phyloP scores from a whole-genome alignment of 2,329 filamentous ascomycete genomes.

The Biscogniauxia marginata region DNA sequence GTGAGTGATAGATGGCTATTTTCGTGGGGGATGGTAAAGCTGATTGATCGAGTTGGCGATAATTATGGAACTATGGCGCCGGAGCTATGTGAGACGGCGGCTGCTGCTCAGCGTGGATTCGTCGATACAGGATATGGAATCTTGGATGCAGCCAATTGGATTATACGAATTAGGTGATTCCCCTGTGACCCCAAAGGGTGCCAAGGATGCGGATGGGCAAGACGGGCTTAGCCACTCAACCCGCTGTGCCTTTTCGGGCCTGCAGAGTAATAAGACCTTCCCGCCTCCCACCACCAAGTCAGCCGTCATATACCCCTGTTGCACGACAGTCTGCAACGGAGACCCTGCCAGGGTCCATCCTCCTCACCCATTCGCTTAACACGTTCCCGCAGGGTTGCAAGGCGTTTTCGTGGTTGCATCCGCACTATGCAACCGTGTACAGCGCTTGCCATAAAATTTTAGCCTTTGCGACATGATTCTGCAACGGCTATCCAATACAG shows the following conservation, averaged over 20 bases:
- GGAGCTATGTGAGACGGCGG: slow-evolving; percentile 21
- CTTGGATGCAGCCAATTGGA: slow-evolving; percentile 25
- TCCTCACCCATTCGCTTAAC: neutral
- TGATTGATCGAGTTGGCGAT: slow-evolving; percentile 20
- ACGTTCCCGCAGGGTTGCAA: neutral
- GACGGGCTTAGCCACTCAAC: neutral
- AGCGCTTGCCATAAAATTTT: neutral
- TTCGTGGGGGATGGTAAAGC: slow-evolving; percentile 16
- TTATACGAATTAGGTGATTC: slow-evolving; percentile 17
- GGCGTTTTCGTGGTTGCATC: neutral
- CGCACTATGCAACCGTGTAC: neutral
- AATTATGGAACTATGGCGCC: slow-evolving; percentile 24
- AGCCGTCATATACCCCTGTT: neutral
- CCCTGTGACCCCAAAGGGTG: neutral
- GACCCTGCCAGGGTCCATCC: neutral
- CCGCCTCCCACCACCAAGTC: neutral
- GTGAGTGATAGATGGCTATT: slow-evolving; percentile 8
- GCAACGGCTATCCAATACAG: neutral
- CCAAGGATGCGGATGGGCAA: neutral
- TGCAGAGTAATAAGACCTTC: neutral
- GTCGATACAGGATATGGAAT: slow-evolving; percentile 21
- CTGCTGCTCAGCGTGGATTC: slow-evolving; percentile 30
- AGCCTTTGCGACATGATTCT: neutral
- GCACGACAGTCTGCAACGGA: neutral
- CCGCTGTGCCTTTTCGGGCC: neutral